These are phyloP conservation scores for Flueggea neowawraea DNA, from an alignment of 441 rosid genomes.

Conservation along the genomic window DNA sequence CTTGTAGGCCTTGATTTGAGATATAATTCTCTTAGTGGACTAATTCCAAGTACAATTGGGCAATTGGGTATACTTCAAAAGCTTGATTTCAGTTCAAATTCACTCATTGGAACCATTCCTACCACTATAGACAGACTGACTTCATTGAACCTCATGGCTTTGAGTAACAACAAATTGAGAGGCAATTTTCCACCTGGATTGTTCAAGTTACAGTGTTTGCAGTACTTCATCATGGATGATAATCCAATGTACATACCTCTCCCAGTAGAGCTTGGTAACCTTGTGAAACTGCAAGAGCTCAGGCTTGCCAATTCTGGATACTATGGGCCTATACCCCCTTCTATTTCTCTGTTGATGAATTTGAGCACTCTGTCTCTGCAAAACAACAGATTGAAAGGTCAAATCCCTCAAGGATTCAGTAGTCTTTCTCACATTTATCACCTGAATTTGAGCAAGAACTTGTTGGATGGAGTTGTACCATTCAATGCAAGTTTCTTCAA, in stretches of 20 bases:
- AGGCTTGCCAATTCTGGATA: slow-evolving; percentile 77
- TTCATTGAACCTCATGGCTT: slow-evolving; percentile 59
- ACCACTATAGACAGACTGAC: slow-evolving; percentile 47
- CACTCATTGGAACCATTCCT: slow-evolving; percentile 55
- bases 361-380: slow-evolving; percentile 76
- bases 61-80: slow-evolving; percentile 72
- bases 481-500: slow-evolving; percentile 56
- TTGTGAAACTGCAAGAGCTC: slow-evolving; percentile 68
- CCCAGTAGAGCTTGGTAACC: slow-evolving; percentile 50
- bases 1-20: slow-evolving; percentile 79
- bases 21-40: slow-evolving; percentile 60
- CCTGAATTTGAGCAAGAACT: slow-evolving; percentile 74
- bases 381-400: slow-evolving; percentile 70
- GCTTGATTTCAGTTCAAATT: slow-evolving; percentile 85
- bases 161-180: slow-evolving; percentile 62
- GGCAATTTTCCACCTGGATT: slow-evolving; percentile 64
- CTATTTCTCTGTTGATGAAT: slow-evolving; percentile 50
- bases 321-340: slow-evolving; percentile 60
- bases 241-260: slow-evolving; percentile 65
- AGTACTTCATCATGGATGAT: slow-evolving; percentile 84
- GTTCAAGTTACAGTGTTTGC: slow-evolving; percentile 51
- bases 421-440: slow-evolving; percentile 62
- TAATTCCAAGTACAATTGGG: slow-evolving; percentile 56
- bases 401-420: slow-evolving; percentile 53
- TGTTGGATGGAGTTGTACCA: slow-evolving; percentile 66